A percentile compares a stretch with the other conserved stretches of the same genome.
Evolutionary conservation across 2,329 filamentous ascomycete species (phyloP).

Genomic region (Fusarium subglutinans): DNA sequence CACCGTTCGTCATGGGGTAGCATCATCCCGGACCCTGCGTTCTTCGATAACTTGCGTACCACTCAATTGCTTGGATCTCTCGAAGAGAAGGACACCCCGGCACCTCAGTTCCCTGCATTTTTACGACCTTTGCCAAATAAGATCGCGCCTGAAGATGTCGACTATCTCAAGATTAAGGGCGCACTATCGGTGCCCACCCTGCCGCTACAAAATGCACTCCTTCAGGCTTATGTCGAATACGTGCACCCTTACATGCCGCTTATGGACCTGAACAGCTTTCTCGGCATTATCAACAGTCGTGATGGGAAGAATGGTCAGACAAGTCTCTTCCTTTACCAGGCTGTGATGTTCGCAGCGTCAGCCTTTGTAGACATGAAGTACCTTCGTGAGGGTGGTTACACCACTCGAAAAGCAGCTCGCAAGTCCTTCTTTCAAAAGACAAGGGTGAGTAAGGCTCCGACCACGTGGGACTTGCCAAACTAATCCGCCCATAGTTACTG

Average conservation of each 20-base stretch:
- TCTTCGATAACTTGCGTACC: conserved; percentile 52
- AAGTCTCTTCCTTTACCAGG: conserved; percentile 90
- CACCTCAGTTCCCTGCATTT: conserved; percentile 68
- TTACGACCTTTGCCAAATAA: conserved; percentile 81
- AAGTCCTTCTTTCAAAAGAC: conserved; percentile 91
- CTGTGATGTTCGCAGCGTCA: conserved; percentile 92
- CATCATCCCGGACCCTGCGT: conserved; percentile 46
- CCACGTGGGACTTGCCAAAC: conserved; percentile 6
- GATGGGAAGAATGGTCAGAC: conserved; percentile 77
- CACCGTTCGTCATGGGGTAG: conserved; percentile 45
- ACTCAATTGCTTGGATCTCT: conserved; percentile 58
- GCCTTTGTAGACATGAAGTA: conserved; percentile 86
- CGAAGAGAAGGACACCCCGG: conserved; percentile 55
- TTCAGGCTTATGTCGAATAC: conserved; percentile 86
- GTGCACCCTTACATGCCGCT: conserved; percentile 96
- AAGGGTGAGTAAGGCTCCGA: conserved; percentile 66
- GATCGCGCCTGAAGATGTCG: conserved; percentile 82
- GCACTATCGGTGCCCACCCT: conserved; percentile 79
- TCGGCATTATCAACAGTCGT: conserved; percentile 67
- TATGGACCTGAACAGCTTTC: conserved; percentile 72
- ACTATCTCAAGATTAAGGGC: conserved; percentile 85
- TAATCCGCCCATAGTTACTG: conserved; percentile 65
- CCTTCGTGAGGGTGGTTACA: conserved; percentile 80
- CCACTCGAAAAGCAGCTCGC: conserved; percentile 80
- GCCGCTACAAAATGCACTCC: conserved; percentile 78